phyloP scores from a whole-genome alignment of 805 yeast genomes.

The Tetrapisispora taiwanensis region DNA sequence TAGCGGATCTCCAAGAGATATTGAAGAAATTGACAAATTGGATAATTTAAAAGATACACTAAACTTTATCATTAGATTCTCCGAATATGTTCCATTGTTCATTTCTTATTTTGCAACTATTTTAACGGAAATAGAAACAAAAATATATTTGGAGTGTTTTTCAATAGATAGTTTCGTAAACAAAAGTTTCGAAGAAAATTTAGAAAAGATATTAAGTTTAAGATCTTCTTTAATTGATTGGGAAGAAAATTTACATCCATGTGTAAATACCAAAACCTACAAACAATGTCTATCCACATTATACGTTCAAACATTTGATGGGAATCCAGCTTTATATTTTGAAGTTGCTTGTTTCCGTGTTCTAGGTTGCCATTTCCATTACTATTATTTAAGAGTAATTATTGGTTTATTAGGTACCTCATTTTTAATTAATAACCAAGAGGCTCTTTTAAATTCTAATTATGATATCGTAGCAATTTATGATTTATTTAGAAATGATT shows the following conservation, averaged over 20 bases:
- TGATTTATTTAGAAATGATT: constrained; percentile 7
- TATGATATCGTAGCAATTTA: constrained; percentile 11
- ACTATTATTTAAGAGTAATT: constrained; percentile 11
- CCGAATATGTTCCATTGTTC: constrained; percentile 15
- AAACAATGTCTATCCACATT: constrained; percentile 15
- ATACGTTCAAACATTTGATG: constrained; percentile 11
- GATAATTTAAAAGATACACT: constrained; percentile 11
- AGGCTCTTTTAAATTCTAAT: constrained; percentile 8
- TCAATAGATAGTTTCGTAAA: constrained; percentile 12
- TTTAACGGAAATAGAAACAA: constrained; percentile 12
- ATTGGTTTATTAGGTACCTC: constrained; percentile 15
- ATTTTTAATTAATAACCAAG: constrained; percentile 17
- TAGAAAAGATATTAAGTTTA: constrained; percentile 12
- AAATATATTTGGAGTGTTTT: constrained; percentile 14
- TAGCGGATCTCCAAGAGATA: constrained; percentile 3
- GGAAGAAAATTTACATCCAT: constrained; percentile 17
- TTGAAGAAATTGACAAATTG: constrained; percentile 8
- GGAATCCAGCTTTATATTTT: constrained; percentile 13
- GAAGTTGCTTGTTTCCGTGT: constrained; percentile 17
- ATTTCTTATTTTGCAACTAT: constrained; percentile 16
- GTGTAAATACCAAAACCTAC: constrained; percentile 15
- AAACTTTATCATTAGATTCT: constrained; percentile 9
- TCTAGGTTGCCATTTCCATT: constrained; percentile 18
- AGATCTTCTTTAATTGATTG: constrained; percentile 15
- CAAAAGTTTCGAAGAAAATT: constrained; percentile 16